These are phyloP conservation scores for Metroxylon sagu DNA, from an alignment of 176 grass and related monocot species.

Conservation along the genomic window DNA sequence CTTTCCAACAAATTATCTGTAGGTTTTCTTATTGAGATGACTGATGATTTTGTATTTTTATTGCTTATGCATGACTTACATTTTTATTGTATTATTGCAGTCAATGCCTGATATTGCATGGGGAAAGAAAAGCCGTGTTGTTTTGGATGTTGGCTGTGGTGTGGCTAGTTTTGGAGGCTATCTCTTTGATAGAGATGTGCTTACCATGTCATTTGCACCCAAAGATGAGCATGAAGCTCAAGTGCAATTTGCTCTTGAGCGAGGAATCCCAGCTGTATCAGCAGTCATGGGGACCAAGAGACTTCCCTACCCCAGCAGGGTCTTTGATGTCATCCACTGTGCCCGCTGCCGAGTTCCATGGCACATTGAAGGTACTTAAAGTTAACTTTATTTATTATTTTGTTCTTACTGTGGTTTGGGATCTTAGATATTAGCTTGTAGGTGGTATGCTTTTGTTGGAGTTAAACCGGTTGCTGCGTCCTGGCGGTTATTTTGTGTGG, in stretches of 20 bases:
- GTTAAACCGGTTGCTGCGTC: conserved; percentile 79
- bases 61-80: not conserved
- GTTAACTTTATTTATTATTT: conserved; percentile 12
- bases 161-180: conserved; percentile 99
- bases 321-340: conserved; percentile 96
- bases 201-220: conserved; percentile 97
- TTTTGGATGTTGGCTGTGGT: conserved; percentile 95
- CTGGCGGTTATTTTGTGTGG: conserved; percentile 97
- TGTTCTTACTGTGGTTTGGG: conserved; percentile 14
- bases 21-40: too few species aligned
- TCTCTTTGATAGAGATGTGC: conserved; percentile 92
- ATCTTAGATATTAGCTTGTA: conserved; percentile 24
- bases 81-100: conserved; percentile 21
- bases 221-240: conserved; percentile 99
- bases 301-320: conserved; percentile 78
- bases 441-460: conserved; percentile 95
- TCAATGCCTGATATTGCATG: conserved; percentile 86
- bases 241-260: conserved; percentile 97
- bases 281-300: conserved; percentile 98
- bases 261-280: conserved; percentile 96
- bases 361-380: conserved; percentile 83
- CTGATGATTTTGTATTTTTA: not conserved
- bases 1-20: too few species aligned
- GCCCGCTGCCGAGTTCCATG: conserved; percentile 93
- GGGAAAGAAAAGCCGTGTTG: conserved; percentile 70